These are phyloP conservation scores for Malassezia sympodialis DNA, from an alignment of 1,284 basidiomycete species.

Conservation along the genomic window DNA sequence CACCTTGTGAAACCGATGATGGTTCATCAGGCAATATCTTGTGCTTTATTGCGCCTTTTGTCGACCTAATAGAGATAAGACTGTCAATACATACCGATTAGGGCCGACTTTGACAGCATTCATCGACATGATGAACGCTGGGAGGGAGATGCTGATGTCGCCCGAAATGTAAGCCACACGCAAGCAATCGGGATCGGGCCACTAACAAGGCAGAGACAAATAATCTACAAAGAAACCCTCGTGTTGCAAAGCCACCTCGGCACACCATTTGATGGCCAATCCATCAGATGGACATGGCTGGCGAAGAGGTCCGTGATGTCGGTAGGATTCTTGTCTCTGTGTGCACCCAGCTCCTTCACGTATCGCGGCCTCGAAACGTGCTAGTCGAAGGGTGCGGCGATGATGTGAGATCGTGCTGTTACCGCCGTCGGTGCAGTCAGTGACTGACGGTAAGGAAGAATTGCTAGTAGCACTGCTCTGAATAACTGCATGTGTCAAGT, in stretches of 20 bases:
- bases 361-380: conserved; percentile 10
- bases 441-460: neutral
- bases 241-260: neutral
- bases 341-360: conserved; percentile 1
- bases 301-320: neutral
- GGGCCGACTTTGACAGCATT: conserved; percentile 6
- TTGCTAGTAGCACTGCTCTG: neutral
- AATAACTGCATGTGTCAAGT: neutral
- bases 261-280: neutral
- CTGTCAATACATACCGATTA: conserved; percentile 5
- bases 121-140: neutral
- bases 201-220: neutral
- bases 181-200: neutral
- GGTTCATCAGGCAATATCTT: conserved; percentile 89
- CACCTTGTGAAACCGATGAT: conserved; percentile 48
- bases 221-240: conserved; percentile 12
- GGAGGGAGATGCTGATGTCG: neutral
- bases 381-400: conserved; percentile 1
- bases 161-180: neutral
- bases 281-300: neutral
- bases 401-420: neutral
- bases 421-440: neutral
- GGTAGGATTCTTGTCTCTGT: neutral
- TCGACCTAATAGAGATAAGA: conserved; percentile 51
- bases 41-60: conserved; percentile 74